phyloP scores from a whole-genome alignment of 495 filamentous ascomycete species.

The Aspergillus baeticus region DNA sequence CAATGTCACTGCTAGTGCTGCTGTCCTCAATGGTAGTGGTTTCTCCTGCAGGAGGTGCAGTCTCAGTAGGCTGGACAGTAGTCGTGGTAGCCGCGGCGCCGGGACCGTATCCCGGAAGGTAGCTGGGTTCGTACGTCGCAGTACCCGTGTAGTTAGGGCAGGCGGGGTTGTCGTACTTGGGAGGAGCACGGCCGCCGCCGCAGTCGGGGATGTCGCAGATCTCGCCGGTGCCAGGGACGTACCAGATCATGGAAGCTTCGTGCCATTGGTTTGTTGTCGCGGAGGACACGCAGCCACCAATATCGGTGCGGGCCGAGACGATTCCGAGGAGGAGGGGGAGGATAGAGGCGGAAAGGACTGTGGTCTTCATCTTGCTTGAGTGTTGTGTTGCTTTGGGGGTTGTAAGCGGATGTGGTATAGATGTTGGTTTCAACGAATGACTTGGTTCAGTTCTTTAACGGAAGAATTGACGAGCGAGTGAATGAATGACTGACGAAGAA shows the following conservation, averaged over 20 bases:
- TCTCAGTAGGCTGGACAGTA: not conserved
- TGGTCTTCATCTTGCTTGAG: slow-evolving; percentile 24
- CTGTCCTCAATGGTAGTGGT: not conserved
- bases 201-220: slow-evolving; percentile 63
- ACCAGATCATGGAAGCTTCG: slow-evolving; percentile 49
- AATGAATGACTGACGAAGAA: not conserved
- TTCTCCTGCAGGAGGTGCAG: not conserved
- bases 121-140: slow-evolving; percentile 49
- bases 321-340: slow-evolving; percentile 21
- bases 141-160: slow-evolving; percentile 59
- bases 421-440: not conserved
- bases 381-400: not conserved
- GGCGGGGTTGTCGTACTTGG: slow-evolving; percentile 58
- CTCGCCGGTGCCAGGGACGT: slow-evolving; percentile 56
- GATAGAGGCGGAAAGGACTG: slow-evolving; percentile 18
- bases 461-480: slow-evolving; percentile 15
- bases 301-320: slow-evolving; percentile 27
- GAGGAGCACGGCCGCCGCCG: slow-evolving; percentile 61
- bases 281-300: slow-evolving; percentile 30
- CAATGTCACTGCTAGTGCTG: too few relatives aligned
- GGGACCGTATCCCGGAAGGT: slow-evolving; percentile 39
- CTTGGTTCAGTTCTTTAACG: not conserved
- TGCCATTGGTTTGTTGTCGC: slow-evolving; percentile 27
- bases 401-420: not conserved
- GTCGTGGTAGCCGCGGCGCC: slow-evolving; percentile 21